Percentiles rank a stretch among this genome's conserved stretches.
Evolutionary conservation across 2,329 filamentous ascomycete genomes (phyloP).

Genomic region (Pyrenophora seminiperda): DNA sequence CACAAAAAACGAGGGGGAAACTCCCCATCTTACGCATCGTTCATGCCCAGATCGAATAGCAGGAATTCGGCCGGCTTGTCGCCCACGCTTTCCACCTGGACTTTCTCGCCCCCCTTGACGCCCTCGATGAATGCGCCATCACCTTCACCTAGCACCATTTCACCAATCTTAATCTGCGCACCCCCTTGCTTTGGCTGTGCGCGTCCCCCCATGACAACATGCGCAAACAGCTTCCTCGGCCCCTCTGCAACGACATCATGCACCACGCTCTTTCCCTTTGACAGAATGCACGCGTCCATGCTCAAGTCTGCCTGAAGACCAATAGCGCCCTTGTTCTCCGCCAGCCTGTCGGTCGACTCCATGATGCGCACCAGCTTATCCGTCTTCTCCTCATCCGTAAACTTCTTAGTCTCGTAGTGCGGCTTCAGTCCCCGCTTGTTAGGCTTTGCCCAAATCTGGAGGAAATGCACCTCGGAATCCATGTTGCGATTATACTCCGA

Average conservation of each 20-base stretch:
- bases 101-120: conserved; percentile 49
- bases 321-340: conserved; percentile 72
- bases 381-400: conserved; percentile 73
- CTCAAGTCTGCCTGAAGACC: conserved; percentile 83
- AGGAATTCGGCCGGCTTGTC: conserved; percentile 55
- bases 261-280: conserved; percentile 66
- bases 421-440: conserved; percentile 75
- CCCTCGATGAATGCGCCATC: conserved; percentile 77
- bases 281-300: conserved; percentile 79
- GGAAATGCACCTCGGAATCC: conserved; percentile 75
- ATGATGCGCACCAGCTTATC: conserved; percentile 75
- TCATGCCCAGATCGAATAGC: conserved; percentile 55
- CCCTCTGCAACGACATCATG: conserved; percentile 73
- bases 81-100: conserved; percentile 55
- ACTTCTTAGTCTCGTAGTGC: conserved; percentile 75
- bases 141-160: conserved; percentile 72
- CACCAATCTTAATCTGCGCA: conserved; percentile 71
- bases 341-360: conserved; percentile 68
- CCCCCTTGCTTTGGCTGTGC: conserved; percentile 68
- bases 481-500: conserved; percentile 80
- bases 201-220: conserved; percentile 70
- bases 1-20: no score
- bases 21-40: conserved; percentile 24
- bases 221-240: conserved; percentile 75
- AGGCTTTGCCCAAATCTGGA: conserved; percentile 87